Percentiles rank a stretch among this genome's conserved stretches.
phyloP scores from a whole-genome alignment of 2,329 filamentous ascomycete genomes.

The Alternaria sp. region DNA sequence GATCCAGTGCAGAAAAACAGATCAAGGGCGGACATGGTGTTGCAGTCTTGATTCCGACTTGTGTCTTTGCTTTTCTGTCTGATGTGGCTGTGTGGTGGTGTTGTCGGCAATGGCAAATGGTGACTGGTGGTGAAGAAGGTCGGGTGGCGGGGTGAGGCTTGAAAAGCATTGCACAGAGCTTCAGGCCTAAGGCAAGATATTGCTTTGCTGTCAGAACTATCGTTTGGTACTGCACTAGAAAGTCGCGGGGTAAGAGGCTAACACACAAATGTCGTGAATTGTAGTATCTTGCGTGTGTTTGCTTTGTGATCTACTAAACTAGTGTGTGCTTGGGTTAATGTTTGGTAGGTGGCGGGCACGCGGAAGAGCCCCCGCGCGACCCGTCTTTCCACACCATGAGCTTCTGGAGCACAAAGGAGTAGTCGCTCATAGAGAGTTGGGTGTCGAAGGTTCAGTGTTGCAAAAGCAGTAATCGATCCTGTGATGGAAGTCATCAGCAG shows the following conservation, averaged over 20 bases:
- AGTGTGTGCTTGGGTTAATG: not conserved
- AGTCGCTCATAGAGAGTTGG: not conserved
- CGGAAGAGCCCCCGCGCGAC: not conserved
- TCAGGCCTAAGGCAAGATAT: not conserved
- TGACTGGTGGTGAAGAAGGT: slow-evolving; percentile 5
- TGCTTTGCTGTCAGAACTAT: slow-evolving; percentile 8
- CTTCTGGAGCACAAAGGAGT: not conserved
- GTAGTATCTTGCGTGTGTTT: not conserved
- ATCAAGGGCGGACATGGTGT: slow-evolving; percentile 1
- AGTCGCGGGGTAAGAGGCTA: slow-evolving; percentile 4
- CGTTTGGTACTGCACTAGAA: slow-evolving; percentile 1
- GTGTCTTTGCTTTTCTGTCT: slow-evolving; percentile 16
- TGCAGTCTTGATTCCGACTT: not conserved
- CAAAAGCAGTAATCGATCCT: not conserved
- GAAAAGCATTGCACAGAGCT: slow-evolving; percentile 8
- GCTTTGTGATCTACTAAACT: slow-evolving; percentile 3
- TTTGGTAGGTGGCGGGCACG: slow-evolving; percentile 7
- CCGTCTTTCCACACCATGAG: not conserved
- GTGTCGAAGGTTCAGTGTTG: not conserved
- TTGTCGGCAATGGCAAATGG: slow-evolving; percentile 5
- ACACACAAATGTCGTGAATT: not conserved
- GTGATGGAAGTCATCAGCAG: not conserved
- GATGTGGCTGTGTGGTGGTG: not conserved
- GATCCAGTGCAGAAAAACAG: not conserved
- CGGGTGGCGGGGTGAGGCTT: slow-evolving; percentile 7